Evolutionary conservation across 441 rosid species (phyloP).

Genomic region (Erysimum pusillum): DNA sequence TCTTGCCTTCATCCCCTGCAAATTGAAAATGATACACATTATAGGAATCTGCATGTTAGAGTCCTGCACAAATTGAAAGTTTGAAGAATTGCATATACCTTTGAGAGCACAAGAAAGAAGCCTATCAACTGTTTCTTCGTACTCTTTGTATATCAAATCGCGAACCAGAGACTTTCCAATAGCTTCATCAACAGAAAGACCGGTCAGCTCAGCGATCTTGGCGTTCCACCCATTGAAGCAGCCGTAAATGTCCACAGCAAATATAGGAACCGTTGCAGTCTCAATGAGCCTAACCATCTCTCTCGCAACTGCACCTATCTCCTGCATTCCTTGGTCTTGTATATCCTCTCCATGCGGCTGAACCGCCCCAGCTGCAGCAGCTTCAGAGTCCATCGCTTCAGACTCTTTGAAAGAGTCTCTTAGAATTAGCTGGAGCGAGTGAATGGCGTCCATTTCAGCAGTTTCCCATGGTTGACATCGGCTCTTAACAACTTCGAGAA

Average conservation of each 20-base stretch:
- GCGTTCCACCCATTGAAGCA: conserved; percentile 94
- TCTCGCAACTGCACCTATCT: conserved; percentile 90
- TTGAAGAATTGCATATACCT: conserved; percentile 72
- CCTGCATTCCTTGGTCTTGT: conserved; percentile 70
- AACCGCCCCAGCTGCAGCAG: conserved; percentile 50
- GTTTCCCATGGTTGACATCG: conserved; percentile 92
- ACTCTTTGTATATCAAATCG: conserved; percentile 79
- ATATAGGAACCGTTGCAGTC: conserved; percentile 96
- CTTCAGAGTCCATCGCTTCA: conserved; percentile 74
- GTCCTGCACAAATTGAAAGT: no score
- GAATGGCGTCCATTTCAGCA: conserved; percentile 98
- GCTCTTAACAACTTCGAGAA: conserved; percentile 95
- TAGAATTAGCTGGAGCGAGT: conserved; percentile 90
- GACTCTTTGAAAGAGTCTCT: conserved; percentile 85
- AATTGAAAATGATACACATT: no score
- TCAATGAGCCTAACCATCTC: conserved; percentile 98
- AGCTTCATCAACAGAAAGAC: conserved; percentile 90
- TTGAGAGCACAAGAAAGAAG: conserved; percentile 76
- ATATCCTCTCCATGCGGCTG: conserved; percentile 59
- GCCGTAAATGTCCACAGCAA: conserved; percentile 85
- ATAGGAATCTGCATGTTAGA: no score
- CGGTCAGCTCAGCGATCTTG: conserved; percentile 86
- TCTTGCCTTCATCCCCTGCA: conserved; percentile 93
- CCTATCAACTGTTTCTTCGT: conserved; percentile 72
- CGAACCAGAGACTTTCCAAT: conserved; percentile 93